Conservation (phyloP, 208 protist species). For the Leishmania guyanensis region DNA sequence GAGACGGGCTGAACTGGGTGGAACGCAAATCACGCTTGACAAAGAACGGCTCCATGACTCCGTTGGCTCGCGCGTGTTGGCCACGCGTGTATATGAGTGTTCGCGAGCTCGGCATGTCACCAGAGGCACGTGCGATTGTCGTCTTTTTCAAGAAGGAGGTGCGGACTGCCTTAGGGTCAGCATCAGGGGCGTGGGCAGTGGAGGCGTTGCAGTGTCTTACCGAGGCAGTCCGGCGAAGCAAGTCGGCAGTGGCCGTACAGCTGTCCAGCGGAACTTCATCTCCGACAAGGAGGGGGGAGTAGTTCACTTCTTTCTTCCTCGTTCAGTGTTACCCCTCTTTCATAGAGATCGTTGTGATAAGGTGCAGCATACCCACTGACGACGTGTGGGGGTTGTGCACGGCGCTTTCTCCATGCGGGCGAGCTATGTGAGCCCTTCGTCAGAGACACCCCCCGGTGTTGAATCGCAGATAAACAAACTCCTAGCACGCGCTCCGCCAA, state of each 20-base stretch:
- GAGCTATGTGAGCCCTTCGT: not conserved
- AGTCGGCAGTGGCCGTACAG: not conserved
- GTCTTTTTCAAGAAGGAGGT: slow-evolving; percentile 55
- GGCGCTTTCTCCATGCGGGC: not conserved
- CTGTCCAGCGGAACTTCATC: not conserved
- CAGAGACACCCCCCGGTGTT: not conserved
- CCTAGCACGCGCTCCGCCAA: not conserved
- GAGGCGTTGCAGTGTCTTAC: slow-evolving; percentile 19
- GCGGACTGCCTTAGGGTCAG: slow-evolving; percentile 1
- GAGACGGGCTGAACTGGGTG: slow-evolving; percentile 76
- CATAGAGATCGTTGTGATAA: not conserved
- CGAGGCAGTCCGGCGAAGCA: slow-evolving; percentile 16
- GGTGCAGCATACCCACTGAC: not conserved
- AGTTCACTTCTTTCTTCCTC: no score
- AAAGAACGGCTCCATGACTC: slow-evolving; percentile 35
- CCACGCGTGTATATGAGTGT: slow-evolving; percentile 58
- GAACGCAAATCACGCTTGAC: slow-evolving; percentile 46
- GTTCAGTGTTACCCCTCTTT: not conserved
- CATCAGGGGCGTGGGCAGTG: slow-evolving; percentile 13
- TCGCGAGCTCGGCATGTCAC: slow-evolving; percentile 34
- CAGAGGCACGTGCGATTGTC: slow-evolving; percentile 43
- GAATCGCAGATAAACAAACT: not conserved
- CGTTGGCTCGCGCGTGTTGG: slow-evolving; percentile 41
- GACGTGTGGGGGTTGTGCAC: not conserved
- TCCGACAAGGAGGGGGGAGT: not conserved